Evolutionary conservation across 2,329 filamentous ascomycete species (phyloP).

Genomic region (Hysterium pulicare): DNA sequence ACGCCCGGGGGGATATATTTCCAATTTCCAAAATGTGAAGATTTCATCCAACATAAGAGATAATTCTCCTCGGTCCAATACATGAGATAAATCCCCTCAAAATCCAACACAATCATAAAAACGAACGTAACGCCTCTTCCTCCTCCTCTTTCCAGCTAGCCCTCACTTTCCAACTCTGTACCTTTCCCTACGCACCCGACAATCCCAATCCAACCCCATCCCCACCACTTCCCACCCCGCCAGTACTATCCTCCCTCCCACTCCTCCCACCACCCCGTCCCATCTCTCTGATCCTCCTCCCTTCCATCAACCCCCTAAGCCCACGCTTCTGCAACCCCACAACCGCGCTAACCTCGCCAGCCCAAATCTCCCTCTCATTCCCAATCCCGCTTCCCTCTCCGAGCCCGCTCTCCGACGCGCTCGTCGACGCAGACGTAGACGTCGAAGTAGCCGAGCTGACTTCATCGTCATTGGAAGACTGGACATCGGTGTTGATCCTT

Average conservation of each 20-base stretch:
- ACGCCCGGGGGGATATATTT: no score
- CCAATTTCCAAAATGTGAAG: no score
- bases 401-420: constrained; percentile 28
- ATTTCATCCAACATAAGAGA: no score
- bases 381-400: constrained; percentile 34
- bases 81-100: no score
- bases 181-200: background rate
- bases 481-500: constrained; percentile 51
- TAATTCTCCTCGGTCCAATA: no score
- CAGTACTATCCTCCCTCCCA: background rate
- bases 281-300: constrained; percentile 76
- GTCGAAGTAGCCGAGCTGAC: constrained; percentile 31
- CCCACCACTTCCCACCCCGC: background rate
- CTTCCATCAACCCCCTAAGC: constrained; percentile 89
- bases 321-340: constrained; percentile 95
- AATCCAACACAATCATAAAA: no score
- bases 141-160: no score
- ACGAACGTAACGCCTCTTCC: no score
- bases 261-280: constrained; percentile 40
- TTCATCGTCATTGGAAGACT: constrained; percentile 31
- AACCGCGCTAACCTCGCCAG: constrained; percentile 76
- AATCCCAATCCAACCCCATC: constrained; percentile 3
- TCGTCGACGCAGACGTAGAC: constrained; percentile 24
- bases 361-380: constrained; percentile 67
- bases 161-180: no score